Evolutionary conservation across 1,139 yeast genomes (phyloP).

Genomic region (Arxiozyma slooffiae): DNA sequence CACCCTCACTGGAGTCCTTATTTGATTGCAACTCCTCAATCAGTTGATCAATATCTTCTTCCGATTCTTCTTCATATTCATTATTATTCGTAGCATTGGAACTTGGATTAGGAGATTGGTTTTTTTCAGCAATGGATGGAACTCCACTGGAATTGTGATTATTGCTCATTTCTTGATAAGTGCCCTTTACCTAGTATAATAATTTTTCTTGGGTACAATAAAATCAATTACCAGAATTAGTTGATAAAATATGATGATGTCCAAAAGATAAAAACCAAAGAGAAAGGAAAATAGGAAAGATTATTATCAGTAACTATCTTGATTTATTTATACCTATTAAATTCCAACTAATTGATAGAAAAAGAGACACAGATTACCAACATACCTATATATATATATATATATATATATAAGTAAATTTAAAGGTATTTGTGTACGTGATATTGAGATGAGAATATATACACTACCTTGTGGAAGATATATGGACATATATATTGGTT

Average conservation of each 20-base stretch:
- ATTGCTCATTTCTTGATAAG: background rate
- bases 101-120: background rate
- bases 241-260: no score
- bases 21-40: conserved; percentile 79
- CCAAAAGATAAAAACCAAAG: background rate
- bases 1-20: conserved; percentile 46
- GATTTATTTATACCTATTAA: background rate
- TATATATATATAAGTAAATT: no score
- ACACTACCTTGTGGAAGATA: background rate
- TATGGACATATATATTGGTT: background rate
- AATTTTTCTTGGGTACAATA: background rate
- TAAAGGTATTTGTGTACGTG: no score
- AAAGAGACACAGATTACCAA: background rate
- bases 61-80: conserved; percentile 20
- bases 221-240: no score
- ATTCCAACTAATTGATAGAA: background rate
- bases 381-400: background rate
- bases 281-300: no score
- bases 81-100: background rate
- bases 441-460: background rate
- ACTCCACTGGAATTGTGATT: background rate
- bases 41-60: conserved; percentile 78
- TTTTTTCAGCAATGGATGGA: background rate
- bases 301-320: background rate
- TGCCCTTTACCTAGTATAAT: background rate